phyloP scores from a whole-genome alignment of 306 rosid species.

The Prunus armeniaca region DNA sequence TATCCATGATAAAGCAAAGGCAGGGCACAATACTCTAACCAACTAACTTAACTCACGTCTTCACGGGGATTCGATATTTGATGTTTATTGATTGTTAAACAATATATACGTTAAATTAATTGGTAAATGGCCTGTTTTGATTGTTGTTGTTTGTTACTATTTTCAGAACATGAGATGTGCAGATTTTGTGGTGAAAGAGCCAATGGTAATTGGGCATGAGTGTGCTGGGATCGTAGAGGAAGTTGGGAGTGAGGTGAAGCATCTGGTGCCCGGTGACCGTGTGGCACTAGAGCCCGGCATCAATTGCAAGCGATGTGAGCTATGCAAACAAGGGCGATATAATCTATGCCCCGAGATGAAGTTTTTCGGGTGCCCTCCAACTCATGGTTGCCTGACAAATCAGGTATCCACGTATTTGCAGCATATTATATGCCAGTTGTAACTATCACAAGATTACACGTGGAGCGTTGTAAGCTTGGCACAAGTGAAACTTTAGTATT shows the following conservation, averaged over 20 bases:
- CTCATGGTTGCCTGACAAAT: neutral
- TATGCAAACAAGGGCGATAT: neutral
- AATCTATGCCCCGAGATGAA: neutral
- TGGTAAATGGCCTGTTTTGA: too few relatives aligned
- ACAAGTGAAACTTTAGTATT: too few relatives aligned
- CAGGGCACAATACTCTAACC: too few relatives aligned
- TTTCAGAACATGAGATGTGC: neutral
- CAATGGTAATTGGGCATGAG: constrained; percentile 1
- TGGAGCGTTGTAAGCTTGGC: too few relatives aligned
- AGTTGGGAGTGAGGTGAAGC: neutral
- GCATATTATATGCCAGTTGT: too few relatives aligned
- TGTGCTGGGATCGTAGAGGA: neutral
- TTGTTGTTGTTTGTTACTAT: too few relatives aligned
- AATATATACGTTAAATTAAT: too few relatives aligned
- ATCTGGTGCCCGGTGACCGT: neutral
- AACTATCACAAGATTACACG: too few relatives aligned
- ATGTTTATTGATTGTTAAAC: too few relatives aligned
- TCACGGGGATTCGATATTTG: too few relatives aligned
- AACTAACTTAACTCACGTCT: too few relatives aligned
- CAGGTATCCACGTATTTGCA: neutral
- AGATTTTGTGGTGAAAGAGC: neutral
- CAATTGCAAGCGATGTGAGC: neutral
- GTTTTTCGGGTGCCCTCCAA: neutral
- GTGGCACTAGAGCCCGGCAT: neutral
- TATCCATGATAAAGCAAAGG: too few relatives aligned